Evolutionary conservation across 1,284 basidiomycete genomes (phyloP).

Genomic region (Fistulinella staudtii): DNA sequence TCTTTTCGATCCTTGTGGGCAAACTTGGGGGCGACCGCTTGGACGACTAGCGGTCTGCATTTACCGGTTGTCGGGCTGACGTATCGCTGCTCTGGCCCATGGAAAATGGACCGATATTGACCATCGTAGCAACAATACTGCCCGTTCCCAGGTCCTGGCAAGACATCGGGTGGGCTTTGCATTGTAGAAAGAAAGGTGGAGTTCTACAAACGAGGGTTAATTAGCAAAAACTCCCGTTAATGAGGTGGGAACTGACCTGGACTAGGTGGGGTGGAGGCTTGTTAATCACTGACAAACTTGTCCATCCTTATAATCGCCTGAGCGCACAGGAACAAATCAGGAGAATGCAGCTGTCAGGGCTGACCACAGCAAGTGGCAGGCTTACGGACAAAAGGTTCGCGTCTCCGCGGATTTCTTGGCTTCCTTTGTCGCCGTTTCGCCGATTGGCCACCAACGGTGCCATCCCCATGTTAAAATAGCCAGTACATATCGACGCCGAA

Average conservation of each 20-base stretch:
- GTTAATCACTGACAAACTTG: neutral
- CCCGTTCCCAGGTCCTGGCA: neutral
- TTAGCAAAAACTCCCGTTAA: neutral
- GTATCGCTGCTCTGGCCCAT: constrained; percentile 19
- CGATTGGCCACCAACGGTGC: no score
- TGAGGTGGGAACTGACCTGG: constrained; percentile 10
- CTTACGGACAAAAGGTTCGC: neutral
- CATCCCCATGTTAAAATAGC: no score
- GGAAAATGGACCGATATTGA: constrained; percentile 18
- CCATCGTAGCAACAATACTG: constrained; percentile 13
- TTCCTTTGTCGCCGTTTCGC: no score
- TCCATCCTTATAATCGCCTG: no score
- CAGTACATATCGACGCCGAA: no score
- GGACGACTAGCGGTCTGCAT: constrained; percentile 24
- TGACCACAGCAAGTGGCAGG: neutral
- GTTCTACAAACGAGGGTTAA: neutral
- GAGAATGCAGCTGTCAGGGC: neutral
- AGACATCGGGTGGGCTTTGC: neutral
- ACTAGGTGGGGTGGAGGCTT: neutral
- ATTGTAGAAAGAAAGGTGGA: neutral
- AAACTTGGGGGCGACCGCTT: constrained; percentile 15
- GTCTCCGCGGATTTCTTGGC: neutral
- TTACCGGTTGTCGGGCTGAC: constrained; percentile 20
- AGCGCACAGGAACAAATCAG: no score
- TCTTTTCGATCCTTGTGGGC: neutral